Percentiles rank a stretch among this genome's conserved stretches.
These are phyloP conservation scores for Annulohypoxylon maeteangense DNA, from an alignment of 495 filamentous ascomycete genomes.

Conservation along the genomic window DNA sequence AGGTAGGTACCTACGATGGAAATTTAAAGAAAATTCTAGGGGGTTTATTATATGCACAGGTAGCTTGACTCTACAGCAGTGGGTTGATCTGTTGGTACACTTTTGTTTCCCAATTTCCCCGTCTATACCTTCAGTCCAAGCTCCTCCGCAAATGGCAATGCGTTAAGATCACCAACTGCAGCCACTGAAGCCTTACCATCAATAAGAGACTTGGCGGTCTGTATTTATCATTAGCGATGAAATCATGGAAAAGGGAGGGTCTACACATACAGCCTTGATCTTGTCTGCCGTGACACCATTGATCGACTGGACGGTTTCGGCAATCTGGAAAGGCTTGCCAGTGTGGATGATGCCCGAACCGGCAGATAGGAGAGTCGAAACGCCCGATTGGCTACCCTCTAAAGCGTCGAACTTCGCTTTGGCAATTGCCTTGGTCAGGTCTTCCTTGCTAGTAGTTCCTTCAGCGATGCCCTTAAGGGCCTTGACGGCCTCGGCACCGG, in stretches of 20 bases:
- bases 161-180: conserved; percentile 86
- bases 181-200: conserved; percentile 89
- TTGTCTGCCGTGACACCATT: conserved; percentile 83
- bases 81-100: conserved; percentile 63
- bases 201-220: conserved; percentile 87
- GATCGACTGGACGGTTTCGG: conserved; percentile 80
- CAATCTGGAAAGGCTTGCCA: conserved; percentile 86
- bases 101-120: conserved; percentile 45
- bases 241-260: background rate
- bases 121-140: conserved; percentile 93
- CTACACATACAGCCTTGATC: conserved; percentile 84
- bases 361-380: conserved; percentile 58
- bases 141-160: conserved; percentile 92
- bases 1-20: too few relatives aligned
- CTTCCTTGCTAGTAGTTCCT: conserved; percentile 80
- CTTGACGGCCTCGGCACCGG: conserved; percentile 74
- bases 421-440: conserved; percentile 89
- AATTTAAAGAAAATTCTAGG: conserved; percentile 50
- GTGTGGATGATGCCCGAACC: conserved; percentile 72
- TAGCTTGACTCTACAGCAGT: conserved; percentile 52
- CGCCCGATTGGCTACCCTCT: conserved; percentile 81
- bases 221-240: conserved; percentile 25
- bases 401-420: conserved; percentile 93
- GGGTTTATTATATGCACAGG: conserved; percentile 63
- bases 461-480: conserved; percentile 80